These are phyloP conservation scores for Solanum appendiculatum DNA, from an alignment of 257 asterid species.

Conservation along the genomic window DNA sequence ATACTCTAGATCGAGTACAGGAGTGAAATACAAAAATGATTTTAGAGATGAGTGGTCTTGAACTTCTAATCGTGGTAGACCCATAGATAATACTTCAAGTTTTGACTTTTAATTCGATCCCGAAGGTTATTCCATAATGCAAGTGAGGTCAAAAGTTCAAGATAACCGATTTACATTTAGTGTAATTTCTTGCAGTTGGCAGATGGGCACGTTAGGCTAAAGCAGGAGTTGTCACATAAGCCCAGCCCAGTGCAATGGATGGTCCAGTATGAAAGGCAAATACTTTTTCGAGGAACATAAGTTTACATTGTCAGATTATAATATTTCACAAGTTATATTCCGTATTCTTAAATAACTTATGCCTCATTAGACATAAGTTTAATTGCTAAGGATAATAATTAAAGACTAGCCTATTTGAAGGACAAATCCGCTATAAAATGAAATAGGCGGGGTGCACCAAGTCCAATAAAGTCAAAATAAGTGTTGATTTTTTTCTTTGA, in stretches of 20 bases:
- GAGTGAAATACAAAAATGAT: not conserved
- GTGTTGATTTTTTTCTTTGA: no score
- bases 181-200: no score
- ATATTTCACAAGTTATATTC: no score
- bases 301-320: no score
- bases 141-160: not conserved
- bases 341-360: not conserved
- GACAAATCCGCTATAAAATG: fast-evolving
- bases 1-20: not conserved
- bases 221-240: not conserved
- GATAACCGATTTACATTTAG: no score
- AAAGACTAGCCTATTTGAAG: not conserved
- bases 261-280: not conserved
- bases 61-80: not conserved
- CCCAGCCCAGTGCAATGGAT: not conserved
- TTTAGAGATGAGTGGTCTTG: not conserved
- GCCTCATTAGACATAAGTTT: fast-evolving
- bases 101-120: not conserved
- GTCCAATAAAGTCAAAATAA: no score
- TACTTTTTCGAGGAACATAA: no score
- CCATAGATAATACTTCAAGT: not conserved
- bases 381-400: not conserved
- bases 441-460: not conserved
- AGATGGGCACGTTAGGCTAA: not conserved
- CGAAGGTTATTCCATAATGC: not conserved